Conservation (phyloP, 176 grass and related monocot genomes). For the Canna indica region DNA sequence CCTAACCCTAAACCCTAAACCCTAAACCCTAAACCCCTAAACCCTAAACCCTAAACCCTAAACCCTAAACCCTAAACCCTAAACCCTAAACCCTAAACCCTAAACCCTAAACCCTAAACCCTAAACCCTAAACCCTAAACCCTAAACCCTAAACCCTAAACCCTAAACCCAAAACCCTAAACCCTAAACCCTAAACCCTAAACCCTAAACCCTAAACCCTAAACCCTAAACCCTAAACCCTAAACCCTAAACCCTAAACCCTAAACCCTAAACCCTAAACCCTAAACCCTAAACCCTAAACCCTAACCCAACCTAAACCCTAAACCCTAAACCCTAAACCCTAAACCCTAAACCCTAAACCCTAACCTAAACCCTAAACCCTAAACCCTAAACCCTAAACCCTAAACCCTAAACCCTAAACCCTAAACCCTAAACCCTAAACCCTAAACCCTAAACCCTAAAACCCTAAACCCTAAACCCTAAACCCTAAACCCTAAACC, state of each 20-base stretch:
- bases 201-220: not conserved
- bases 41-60: constrained; percentile 10
- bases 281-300: not conserved
- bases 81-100: constrained; percentile 13
- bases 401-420: constrained; percentile 11
- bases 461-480: constrained; percentile 18
- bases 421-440: constrained; percentile 21
- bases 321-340: constrained; percentile 9
- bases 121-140: constrained; percentile 13
- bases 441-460: constrained; percentile 21
- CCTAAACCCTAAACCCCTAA: constrained; percentile 20
- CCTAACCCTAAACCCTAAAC: constrained; percentile 5
- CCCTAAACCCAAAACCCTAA: constrained; percentile 20
- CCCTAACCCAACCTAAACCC: constrained; percentile 9
- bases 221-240: constrained; percentile 1
- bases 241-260: not conserved
- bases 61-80: constrained; percentile 18
- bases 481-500: constrained; percentile 12
- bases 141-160: constrained; percentile 25
- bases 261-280: constrained; percentile 14
- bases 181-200: constrained; percentile 17
- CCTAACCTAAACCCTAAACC: constrained; percentile 2
- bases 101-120: constrained; percentile 21
- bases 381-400: constrained; percentile 3
- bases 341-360: not conserved